Evolutionary conservation across 164 flowering plant species (phyloP).

Genomic region (Protea cynaroides): DNA sequence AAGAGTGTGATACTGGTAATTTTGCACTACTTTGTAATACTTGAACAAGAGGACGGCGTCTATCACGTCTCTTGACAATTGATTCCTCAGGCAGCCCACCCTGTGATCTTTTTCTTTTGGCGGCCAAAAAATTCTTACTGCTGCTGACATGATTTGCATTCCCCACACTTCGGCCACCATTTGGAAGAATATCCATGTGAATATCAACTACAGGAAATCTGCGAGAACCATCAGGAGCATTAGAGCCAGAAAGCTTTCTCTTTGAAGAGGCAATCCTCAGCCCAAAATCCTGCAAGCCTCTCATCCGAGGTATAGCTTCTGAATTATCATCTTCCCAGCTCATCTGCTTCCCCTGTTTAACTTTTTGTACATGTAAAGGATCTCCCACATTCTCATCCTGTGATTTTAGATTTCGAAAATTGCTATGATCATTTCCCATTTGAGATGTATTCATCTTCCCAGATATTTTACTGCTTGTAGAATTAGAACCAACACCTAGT

Average conservation of each 20-base stretch:
- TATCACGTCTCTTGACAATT: slow-evolving; percentile 36
- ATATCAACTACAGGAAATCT: slow-evolving; percentile 19
- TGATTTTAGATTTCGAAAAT: slow-evolving; percentile 25
- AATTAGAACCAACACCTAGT: slow-evolving; percentile 27
- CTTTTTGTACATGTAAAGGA: slow-evolving; percentile 18
- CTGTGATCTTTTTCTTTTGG: slow-evolving; percentile 32
- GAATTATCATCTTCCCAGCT: slow-evolving; percentile 43
- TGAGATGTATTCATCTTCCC: slow-evolving; percentile 27
- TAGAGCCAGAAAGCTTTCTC: slow-evolving; percentile 28
- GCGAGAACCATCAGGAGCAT: slow-evolving; percentile 25
- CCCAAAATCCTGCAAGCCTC: slow-evolving; percentile 78
- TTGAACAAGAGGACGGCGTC: slow-evolving; percentile 43
- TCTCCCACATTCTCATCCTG: slow-evolving; percentile 25
- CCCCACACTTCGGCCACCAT: slow-evolving; percentile 21
- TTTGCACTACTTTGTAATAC: slow-evolving; percentile 38
- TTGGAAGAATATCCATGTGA: slow-evolving; percentile 17
- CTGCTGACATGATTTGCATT: slow-evolving; percentile 25
- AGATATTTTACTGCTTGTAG: slow-evolving; percentile 23
- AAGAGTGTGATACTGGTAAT: slow-evolving; percentile 20
- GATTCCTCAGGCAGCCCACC: slow-evolving; percentile 28
- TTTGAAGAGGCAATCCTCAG: slow-evolving; percentile 43
- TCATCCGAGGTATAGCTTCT: slow-evolving; percentile 53
- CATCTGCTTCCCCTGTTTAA: slow-evolving; percentile 27
- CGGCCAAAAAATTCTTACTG: slow-evolving; percentile 23
- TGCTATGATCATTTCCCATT: slow-evolving; percentile 33